Evolutionary conservation across 345 rosid genomes (phyloP).

Genomic region (Acer saccharum): DNA sequence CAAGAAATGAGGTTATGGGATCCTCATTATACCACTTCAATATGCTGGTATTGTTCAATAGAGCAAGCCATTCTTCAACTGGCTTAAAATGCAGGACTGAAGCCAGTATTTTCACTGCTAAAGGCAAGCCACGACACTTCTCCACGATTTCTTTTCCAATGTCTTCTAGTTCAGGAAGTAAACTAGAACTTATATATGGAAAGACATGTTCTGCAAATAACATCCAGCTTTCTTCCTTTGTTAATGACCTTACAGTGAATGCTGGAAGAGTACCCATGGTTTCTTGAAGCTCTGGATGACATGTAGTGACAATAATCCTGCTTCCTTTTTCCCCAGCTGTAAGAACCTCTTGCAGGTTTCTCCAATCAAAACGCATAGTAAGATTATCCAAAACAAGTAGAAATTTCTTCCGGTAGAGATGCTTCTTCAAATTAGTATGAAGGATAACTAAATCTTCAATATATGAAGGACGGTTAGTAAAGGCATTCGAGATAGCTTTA

Average conservation of each 20-base stretch:
- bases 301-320: constrained; percentile 26
- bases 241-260: constrained; percentile 5
- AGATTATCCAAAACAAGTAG: neutral
- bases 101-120: neutral
- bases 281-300: neutral
- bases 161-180: neutral
- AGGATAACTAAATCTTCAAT: neutral
- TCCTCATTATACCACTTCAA: too few species aligned
- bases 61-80: too few species aligned
- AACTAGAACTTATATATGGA: neutral
- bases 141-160: constrained; percentile 14
- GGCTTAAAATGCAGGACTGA: too few species aligned
- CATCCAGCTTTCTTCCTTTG: constrained; percentile 15
- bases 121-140: constrained; percentile 20
- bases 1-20: neutral
- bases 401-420: neutral
- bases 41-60: neutral
- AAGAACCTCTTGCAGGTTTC: neutral
- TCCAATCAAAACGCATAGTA: constrained; percentile 28
- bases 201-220: constrained; percentile 20
- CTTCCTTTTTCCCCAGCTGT: constrained; percentile 18
- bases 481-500: neutral
- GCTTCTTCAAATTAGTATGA: neutral
- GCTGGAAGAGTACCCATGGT: neutral
- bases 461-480: too few species aligned